Base-by-base conservation (phyloP, 805 yeast genomes). In the Lipomyces chichibuensis region DNA sequence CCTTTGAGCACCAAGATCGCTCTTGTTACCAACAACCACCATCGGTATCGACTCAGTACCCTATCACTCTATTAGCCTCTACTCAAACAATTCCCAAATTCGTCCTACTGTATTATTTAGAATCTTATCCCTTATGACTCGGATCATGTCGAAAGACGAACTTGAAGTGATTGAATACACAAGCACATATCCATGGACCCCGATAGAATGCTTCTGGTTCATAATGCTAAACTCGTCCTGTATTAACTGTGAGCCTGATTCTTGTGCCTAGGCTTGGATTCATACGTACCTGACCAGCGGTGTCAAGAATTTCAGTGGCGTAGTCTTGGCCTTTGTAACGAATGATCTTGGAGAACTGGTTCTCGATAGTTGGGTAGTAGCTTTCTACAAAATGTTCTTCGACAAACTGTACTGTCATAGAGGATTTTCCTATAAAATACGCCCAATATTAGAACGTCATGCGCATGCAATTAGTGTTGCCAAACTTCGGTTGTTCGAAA, bases 291-390 rank as follows among this genome's bases (percentile, higher is more conserved):
- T 73, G 75, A 7, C 97, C 97, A 0, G 97, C 97, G 0, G 97
- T 92, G 75, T 92, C 98, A 67, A 92, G 80, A 63, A 92, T 90
- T 76, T 92, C 97, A 32, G 93, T 85, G 62, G 88, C 87, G 76
- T 89, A 92, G 63, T 88, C 90, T 72, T 87, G 88, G 69, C 89
- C 89, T 68, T 89, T 85, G 77, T 88, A 85, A 66, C 82, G 83
- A 74, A 92, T 83, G 46, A 83, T 82, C 76, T 90, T 91, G 75
- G 87, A 83, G 78, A 90, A 90, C 77, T 90, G 93, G 78, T 90
- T 91, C 76, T 91, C 96, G 69, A 91, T 90, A 5, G 97, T 92
- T 37, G 97, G 97, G 77, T 91, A 92, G 78, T 92, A 92, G 43
- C 89, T 84, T 77, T 92, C 97, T 29, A 90, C 90, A 76, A 92